Base-by-base conservation (phyloP, 805 yeast genomes). In the Hemisphaericaspora nanyangensis region DNA sequence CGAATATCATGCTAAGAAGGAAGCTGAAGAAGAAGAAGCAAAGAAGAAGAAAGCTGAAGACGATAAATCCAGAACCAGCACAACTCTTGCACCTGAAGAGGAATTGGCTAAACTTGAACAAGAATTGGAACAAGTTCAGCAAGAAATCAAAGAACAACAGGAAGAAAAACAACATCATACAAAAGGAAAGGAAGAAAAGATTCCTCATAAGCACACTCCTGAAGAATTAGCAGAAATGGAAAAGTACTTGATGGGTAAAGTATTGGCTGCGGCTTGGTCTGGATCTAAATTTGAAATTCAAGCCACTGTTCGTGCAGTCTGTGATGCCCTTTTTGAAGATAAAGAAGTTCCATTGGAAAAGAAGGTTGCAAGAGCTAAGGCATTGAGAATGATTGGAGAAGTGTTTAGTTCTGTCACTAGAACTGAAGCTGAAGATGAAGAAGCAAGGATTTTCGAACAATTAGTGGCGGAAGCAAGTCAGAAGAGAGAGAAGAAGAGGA, bases 241-340 rank as follows among this genome's bases (percentile, higher is more conserved):
- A 53, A 80, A 83, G 55, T 69, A 80, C 24, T 62, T 85, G 47
- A 80, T 84, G 71, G 93, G 91, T 16, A 85, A 85, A 57, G 85
- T 85, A 15, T 63, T 85, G 26, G 82, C 85, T 7, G 91, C 90
- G 2, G 93, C 93, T 7, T 85, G 95, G 95, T 79, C 79, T 10
- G 88, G 91, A 0, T 80, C 90, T 10, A 82, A 76, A 52, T 84
- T 79, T 54, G 95, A 85, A 57, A 85, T 85, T 38, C 84, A 80
- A 56, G 72, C 82, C 11, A 83, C 88, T 0, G 69, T 83, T 38
- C 75, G 86, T 48, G 77, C 72, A 10, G 93, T 85, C 10, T 84
- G 91, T 61, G 83, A 82, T 49, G 65, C 62, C 30, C 72, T 85
- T 2, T 60, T 85, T 33, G 71, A 76, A 37, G 91, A 85, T 49